A percentile compares a stretch with the other conserved stretches of the same genome.
phyloP scores from a whole-genome alignment of 2,329 filamentous ascomycete genomes.

The Trichocomaceae sp. region DNA sequence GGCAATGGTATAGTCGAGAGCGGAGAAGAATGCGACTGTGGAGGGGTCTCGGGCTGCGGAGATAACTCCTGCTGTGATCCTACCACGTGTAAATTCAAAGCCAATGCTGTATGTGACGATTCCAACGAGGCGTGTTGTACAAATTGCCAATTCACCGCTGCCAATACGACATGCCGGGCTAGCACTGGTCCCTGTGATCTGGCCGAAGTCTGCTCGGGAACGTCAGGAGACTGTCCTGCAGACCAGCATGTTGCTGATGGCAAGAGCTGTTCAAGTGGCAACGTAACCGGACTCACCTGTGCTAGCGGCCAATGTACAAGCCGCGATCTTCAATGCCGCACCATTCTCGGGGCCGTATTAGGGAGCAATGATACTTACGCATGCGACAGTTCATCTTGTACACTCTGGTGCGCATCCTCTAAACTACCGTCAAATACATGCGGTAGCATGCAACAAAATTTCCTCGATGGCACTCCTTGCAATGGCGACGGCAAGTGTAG shows the following conservation, averaged over 20 bases:
- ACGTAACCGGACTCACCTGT: constrained; percentile 58
- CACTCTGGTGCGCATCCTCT: constrained; percentile 67
- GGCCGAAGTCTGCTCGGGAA: constrained; percentile 73
- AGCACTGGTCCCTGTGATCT: constrained; percentile 80
- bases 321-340: constrained; percentile 80
- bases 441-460: constrained; percentile 77
- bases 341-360: constrained; percentile 68
- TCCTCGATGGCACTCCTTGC: constrained; percentile 85
- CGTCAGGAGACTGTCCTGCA: constrained; percentile 62
- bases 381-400: constrained; percentile 67
- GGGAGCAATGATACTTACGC: constrained; percentile 70
- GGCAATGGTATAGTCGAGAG: constrained; percentile 95
- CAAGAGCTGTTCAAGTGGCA: constrained; percentile 55
- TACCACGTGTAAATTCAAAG: constrained; percentile 76
- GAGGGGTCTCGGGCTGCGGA: constrained; percentile 64
- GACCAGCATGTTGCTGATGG: constrained; percentile 67
- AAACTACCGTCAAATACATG: constrained; percentile 61
- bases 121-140: constrained; percentile 44
- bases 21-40: constrained; percentile 94
- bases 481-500: constrained; percentile 69
- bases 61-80: constrained; percentile 77
- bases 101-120: constrained; percentile 65
- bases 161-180: constrained; percentile 69
- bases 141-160: constrained; percentile 40
- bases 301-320: constrained; percentile 93